phyloP scores from a whole-genome alignment of 2,329 filamentous ascomycete species.

The Alternaria infectoria region DNA sequence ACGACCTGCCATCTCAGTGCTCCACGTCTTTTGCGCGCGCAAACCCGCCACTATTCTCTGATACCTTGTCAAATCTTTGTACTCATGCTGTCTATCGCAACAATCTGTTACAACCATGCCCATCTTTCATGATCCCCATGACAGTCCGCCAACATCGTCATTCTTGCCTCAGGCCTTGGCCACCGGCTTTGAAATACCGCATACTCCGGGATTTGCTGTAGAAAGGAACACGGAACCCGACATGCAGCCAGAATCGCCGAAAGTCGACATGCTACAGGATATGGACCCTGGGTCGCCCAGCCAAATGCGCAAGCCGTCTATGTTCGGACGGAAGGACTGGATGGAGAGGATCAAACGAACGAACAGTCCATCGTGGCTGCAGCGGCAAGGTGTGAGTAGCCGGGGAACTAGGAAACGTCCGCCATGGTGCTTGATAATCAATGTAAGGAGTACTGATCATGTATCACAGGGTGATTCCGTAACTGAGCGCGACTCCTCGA shows the following conservation, averaged over 20 bases:
- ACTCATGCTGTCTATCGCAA: conserved; percentile 33
- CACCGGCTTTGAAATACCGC: conserved; percentile 22
- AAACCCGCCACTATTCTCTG: conserved; percentile 14
- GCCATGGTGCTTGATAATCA: background rate
- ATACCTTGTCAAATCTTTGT: conserved; percentile 10
- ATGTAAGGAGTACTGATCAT: conserved; percentile 20
- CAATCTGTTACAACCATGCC: conserved; percentile 40
- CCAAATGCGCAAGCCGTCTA: conserved; percentile 29
- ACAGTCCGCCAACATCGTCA: conserved; percentile 30
- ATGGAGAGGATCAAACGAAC: conserved; percentile 84
- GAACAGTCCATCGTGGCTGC: conserved; percentile 76
- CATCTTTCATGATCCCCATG: conserved; percentile 49
- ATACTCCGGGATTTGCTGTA: conserved; percentile 11
- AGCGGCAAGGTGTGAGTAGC: conserved; percentile 58
- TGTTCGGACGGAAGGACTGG: conserved; percentile 72
- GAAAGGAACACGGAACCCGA: conserved; percentile 13
- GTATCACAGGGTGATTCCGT: conserved; percentile 21
- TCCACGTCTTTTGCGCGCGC: conserved; percentile 16
- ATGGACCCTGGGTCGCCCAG: conserved; percentile 24
- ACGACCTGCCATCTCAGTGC: conserved; percentile 29
- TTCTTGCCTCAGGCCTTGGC: conserved; percentile 22
- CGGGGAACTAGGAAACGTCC: background rate
- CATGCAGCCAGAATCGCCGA: conserved; percentile 10
- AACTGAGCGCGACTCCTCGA: conserved; percentile 16
- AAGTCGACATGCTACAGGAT: conserved; percentile 5